Conservation (phyloP, 2,329 filamentous ascomycete species). For the Pseudofabraea citricarpa region DNA sequence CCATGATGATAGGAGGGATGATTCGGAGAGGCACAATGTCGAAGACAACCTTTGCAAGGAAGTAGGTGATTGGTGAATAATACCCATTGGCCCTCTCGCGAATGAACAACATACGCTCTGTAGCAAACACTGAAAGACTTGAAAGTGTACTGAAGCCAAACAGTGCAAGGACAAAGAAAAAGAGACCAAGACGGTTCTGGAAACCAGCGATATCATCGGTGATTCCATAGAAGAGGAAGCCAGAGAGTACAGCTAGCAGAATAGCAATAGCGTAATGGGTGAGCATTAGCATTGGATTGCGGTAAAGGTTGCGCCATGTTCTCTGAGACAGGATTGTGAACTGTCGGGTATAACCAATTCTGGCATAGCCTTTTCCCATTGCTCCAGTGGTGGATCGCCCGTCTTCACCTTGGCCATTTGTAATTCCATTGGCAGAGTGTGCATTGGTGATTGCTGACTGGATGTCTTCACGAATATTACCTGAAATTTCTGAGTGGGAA, state of each 20-base stretch:
- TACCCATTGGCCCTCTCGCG: slow-evolving; percentile 95
- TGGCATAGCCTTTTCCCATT: slow-evolving; percentile 75
- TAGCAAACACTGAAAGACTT: slow-evolving; percentile 86
- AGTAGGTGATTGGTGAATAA: slow-evolving; percentile 91
- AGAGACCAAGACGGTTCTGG: slow-evolving; percentile 93
- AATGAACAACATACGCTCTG: slow-evolving; percentile 85
- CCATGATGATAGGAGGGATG: slow-evolving; percentile 91
- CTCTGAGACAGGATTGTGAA: slow-evolving; percentile 85
- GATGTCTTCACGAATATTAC: slow-evolving; percentile 73
- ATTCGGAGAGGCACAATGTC: slow-evolving; percentile 93
- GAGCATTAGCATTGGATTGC: slow-evolving; percentile 96
- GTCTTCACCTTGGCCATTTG: slow-evolving; percentile 47
- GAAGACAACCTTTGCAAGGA: slow-evolving; percentile 94
- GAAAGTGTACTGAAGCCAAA: slow-evolving; percentile 97
- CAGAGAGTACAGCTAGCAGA: slow-evolving; percentile 85
- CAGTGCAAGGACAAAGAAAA: slow-evolving; percentile 93
- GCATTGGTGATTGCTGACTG: slow-evolving; percentile 61
- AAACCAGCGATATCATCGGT: slow-evolving; percentile 96
- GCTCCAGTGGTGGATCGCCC: slow-evolving; percentile 49
- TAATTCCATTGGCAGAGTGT: slow-evolving; percentile 58
- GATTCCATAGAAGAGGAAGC: slow-evolving; percentile 92
- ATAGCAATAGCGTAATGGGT: slow-evolving; percentile 98
- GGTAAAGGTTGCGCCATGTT: slow-evolving; percentile 96
- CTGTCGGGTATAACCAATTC: slow-evolving; percentile 74
- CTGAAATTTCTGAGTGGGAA: slow-evolving; percentile 70